Percentiles rank a stretch among this genome's conserved stretches.
phyloP scores from a whole-genome alignment of 208 protist species.

The Acanthamoeba lenticulata region DNA sequence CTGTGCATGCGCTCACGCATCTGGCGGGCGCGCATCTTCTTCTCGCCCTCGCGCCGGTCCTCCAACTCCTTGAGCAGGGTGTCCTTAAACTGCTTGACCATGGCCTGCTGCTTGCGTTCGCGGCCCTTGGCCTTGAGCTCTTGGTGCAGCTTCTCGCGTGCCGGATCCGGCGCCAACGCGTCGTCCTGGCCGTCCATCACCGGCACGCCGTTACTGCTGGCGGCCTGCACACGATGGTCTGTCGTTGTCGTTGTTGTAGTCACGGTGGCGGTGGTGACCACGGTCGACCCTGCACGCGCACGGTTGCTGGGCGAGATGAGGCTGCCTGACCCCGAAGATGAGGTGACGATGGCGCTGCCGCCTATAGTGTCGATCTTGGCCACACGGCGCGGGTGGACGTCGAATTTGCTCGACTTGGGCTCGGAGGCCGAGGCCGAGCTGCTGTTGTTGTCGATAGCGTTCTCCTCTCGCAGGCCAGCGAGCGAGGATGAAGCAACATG shows the following conservation, averaged over 20 bases:
- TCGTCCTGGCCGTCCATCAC: background rate
- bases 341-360: background rate
- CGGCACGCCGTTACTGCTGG: background rate
- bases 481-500: background rate
- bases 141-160: background rate
- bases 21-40: background rate
- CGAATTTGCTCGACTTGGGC: background rate
- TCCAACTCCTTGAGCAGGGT: background rate
- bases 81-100: background rate
- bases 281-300: too few relatives aligned
- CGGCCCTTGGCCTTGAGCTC: background rate
- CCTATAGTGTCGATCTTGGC: background rate
- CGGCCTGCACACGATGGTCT: too few relatives aligned
- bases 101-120: background rate
- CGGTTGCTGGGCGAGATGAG: too few relatives aligned
- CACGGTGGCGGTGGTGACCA: too few relatives aligned
- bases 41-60: background rate
- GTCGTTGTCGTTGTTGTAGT: too few relatives aligned
- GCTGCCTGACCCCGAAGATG: too few relatives aligned
- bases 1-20: background rate
- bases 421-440: background rate
- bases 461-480: background rate
- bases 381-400: background rate
- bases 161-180: background rate
- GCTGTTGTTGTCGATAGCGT: background rate